Conservation (phyloP, 2,329 filamentous ascomycete species). For the Cytospora piceae region DNA sequence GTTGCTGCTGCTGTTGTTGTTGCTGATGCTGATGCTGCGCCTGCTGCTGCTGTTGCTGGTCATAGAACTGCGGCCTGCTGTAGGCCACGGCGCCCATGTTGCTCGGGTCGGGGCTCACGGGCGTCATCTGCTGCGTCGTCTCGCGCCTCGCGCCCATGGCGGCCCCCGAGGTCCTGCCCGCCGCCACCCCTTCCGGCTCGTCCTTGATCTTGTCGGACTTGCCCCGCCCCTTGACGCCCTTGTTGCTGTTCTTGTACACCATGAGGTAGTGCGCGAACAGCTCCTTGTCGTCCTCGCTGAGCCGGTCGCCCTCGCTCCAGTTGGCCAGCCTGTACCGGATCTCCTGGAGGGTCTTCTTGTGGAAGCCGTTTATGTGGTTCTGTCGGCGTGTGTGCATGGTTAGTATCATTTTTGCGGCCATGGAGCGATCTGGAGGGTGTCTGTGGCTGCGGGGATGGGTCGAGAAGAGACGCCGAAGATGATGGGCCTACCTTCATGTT, state of each 20-base stretch:
- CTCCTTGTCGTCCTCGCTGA: conserved; percentile 71
- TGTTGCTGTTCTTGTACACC: conserved; percentile 98
- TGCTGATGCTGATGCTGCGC: conserved; percentile 23
- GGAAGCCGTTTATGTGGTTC: conserved; percentile 29
- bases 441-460: neutral
- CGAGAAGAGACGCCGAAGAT: neutral
- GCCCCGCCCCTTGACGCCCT: conserved; percentile 94
- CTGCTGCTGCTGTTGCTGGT: conserved; percentile 27
- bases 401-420: too few relatives aligned
- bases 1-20: conserved; percentile 3
- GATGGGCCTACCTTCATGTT: conserved; percentile 75
- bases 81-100: conserved; percentile 17
- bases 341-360: conserved; percentile 5
- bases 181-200: conserved; percentile 8
- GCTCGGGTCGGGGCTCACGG: conserved; percentile 37
- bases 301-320: conserved; percentile 58
- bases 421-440: too few relatives aligned
- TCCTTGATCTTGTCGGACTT: conserved; percentile 72
- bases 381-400: neutral
- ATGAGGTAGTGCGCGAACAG: conserved; percentile 83
- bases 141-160: conserved; percentile 1
- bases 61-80: conserved; percentile 34
- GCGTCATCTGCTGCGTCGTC: conserved; percentile 32
- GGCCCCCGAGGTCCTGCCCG: neutral
- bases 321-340: conserved; percentile 17